Conservation (phyloP, 1,139 yeast genomes). For the Pichia sp. region DNA sequence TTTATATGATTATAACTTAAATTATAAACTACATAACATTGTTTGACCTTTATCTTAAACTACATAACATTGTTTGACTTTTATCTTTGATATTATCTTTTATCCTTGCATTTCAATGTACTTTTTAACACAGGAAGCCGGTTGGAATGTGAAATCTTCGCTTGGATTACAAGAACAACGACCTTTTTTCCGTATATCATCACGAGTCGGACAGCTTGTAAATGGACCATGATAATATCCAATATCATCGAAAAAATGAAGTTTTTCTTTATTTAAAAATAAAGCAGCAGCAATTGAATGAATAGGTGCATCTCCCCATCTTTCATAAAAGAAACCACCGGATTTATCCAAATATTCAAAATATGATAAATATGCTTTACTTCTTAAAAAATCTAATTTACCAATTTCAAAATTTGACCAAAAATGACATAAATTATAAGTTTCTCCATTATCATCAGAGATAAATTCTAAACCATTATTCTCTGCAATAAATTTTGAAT, state of each 20-base stretch:
- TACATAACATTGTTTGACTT: too few species aligned
- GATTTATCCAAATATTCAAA: slow-evolving; percentile 66
- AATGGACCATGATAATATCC: slow-evolving; percentile 75
- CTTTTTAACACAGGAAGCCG: slow-evolving; percentile 12
- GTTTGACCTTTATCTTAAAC: too few species aligned
- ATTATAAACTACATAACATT: too few species aligned
- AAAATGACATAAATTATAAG: slow-evolving; percentile 78
- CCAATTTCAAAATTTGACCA: slow-evolving; percentile 92
- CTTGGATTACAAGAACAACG: slow-evolving; percentile 21
- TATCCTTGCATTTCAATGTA: slow-evolving; percentile 10
- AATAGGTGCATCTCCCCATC: slow-evolving; percentile 95
- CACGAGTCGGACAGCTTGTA: slow-evolving; percentile 17
- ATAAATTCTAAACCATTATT: slow-evolving; percentile 58
- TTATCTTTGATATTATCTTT: too few species aligned
- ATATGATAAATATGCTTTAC: slow-evolving; percentile 58
- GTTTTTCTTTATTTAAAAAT: slow-evolving; percentile 51
- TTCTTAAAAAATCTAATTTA: slow-evolving; percentile 67
- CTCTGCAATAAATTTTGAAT: slow-evolving; percentile 38
- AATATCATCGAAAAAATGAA: slow-evolving; percentile 75
- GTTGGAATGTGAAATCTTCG: slow-evolving; percentile 12
- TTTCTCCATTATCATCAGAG: slow-evolving; percentile 44
- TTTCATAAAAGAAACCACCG: slow-evolving; percentile 86
- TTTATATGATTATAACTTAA: too few species aligned
- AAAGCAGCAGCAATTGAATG: slow-evolving; percentile 79
- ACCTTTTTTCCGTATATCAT: slow-evolving; percentile 12